A percentile compares a stretch with the other conserved stretches of the same genome.
These are phyloP conservation scores for Saturnispora besseyi DNA, from an alignment of 805 yeast genomes.

Conservation along the genomic window DNA sequence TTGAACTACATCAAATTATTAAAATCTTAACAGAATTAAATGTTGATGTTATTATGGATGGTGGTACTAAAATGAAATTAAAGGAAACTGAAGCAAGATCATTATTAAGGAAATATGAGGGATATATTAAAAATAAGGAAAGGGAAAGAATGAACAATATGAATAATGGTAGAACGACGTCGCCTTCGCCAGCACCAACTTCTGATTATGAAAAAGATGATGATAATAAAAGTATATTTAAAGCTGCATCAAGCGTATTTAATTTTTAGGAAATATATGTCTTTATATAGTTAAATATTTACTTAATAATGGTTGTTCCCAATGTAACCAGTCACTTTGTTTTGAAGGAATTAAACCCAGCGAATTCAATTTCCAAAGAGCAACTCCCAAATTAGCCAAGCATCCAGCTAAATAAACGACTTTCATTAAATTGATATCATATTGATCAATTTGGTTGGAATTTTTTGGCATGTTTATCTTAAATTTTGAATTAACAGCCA, in stretches of 20 bases:
- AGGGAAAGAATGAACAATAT: slow-evolving; percentile 7
- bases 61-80: slow-evolving; percentile 9
- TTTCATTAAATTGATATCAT: slow-evolving; percentile 22
- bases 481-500: slow-evolving; percentile 50
- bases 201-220: slow-evolving; percentile 7
- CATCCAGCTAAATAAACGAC: slow-evolving; percentile 29
- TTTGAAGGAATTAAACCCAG: slow-evolving; percentile 91
- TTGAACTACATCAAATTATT: slow-evolving; percentile 72
- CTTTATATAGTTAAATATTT: slow-evolving; percentile 12
- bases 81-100: slow-evolving; percentile 61
- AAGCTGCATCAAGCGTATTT: slow-evolving; percentile 16
- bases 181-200: neutral
- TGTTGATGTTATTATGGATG: slow-evolving; percentile 43
- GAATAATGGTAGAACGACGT: neutral
- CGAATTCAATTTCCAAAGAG: slow-evolving; percentile 71
- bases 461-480: slow-evolving; percentile 17
- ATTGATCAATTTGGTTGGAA: slow-evolving; percentile 9
- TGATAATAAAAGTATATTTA: slow-evolving; percentile 21
- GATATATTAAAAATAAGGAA: slow-evolving; percentile 16
- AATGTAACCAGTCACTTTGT: slow-evolving; percentile 84
- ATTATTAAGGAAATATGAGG: slow-evolving; percentile 46
- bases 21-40: slow-evolving; percentile 59
- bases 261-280: slow-evolving; percentile 2
- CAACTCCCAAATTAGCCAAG: slow-evolving; percentile 55
- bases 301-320: slow-evolving; percentile 46